Base-by-base conservation (phyloP, 2,329 filamentous ascomycete genomes). In the Diaporthe humulicola region DNA sequence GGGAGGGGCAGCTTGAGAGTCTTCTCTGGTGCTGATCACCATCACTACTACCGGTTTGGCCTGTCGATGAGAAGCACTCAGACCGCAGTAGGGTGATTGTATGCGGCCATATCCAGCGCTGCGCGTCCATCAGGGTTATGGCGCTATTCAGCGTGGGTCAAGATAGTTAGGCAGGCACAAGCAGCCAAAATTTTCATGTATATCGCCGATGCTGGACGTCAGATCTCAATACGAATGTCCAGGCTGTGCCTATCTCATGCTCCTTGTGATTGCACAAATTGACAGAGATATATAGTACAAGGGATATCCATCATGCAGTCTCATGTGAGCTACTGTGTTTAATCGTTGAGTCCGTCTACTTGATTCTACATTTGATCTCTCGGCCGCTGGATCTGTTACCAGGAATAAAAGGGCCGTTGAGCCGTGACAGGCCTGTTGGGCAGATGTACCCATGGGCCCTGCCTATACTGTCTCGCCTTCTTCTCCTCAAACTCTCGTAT, bases 401-500 rank as follows among this genome's bases (percentile, higher is more conserved):
- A 99, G 76, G 94, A 91, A 85, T 97, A 97, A 84, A 97, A 97
- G 81, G 95, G 96, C 79, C 94, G 90, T 87, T 98, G 96, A 48
- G 92, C 92, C 76, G 93, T 93, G 73, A 99, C 89, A 9, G 93
- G 94, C 76, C 96, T 91, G 83, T 98, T 95, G 10, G 96, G 96
- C 71, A 98, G 86, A 79, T 96, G 95, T 17, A 94, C 90, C 96
- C 96, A 98, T 22, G 96, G 91, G 77, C 94, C 94, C 76, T 92
- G 90, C 81, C 92, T 92, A 72, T 90, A 88, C 83, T 93, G 89
- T 87, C 95, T 96, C 78, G 92, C 92, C 81, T 95, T 89, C 74
- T 92, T 91, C 81, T 98, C 95, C 74, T 94, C 88, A 81, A 93
- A 91, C 82, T 95, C 90, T 76, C 97, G 91, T 80, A 98, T 92